These are phyloP conservation scores for Aspergillus sp. DNA, from an alignment of 2,329 filamentous ascomycete genomes.

Conservation along the genomic window DNA sequence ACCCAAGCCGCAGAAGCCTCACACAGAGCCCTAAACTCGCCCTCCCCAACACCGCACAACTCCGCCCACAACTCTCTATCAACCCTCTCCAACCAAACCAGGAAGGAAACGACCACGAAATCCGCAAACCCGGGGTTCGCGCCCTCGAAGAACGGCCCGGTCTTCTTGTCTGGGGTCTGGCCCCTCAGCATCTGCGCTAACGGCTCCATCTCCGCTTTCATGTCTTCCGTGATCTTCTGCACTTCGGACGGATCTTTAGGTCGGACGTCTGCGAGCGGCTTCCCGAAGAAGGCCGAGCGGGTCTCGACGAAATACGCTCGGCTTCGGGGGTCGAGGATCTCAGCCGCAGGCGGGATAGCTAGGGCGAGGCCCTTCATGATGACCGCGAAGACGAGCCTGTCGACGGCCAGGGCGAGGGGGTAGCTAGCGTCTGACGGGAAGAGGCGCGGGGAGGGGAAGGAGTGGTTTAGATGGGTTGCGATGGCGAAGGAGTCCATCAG, in stretches of 20 bases:
- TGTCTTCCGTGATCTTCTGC: conserved; percentile 9
- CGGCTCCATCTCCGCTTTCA: conserved; percentile 12
- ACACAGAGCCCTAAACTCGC: conserved; percentile 20
- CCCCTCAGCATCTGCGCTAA: conserved; percentile 21
- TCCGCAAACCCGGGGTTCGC: conserved; percentile 23
- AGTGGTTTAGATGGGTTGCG: conserved; percentile 20
- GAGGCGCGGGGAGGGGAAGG: conserved; percentile 19
- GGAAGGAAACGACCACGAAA: conserved; percentile 13
- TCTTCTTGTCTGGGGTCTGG: conserved; percentile 17
- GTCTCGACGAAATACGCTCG: conserved; percentile 22
- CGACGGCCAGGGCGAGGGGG: conserved; percentile 17
- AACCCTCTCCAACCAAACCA: conserved; percentile 19
- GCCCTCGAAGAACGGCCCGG: conserved; percentile 26
- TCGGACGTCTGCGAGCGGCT: conserved; percentile 19
- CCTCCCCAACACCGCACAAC: conserved; percentile 17
- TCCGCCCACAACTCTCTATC: conserved; percentile 15
- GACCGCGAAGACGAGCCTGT: conserved; percentile 6
- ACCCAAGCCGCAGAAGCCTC: conserved; percentile 23
- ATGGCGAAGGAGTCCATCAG: conserved; percentile 28
- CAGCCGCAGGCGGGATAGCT: conserved; percentile 16
- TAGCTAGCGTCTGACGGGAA: conserved; percentile 28
- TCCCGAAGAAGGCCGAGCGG: conserved; percentile 17
- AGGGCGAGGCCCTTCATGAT: conserved; percentile 3
- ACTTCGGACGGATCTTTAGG: conserved; percentile 14
- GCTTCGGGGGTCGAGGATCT: conserved; percentile 19